Percentiles rank a stretch among this genome's conserved stretches.
Conservation (phyloP, 192 early-diverging fungal genomes). For the Gryganskiella cystojenkinii region DNA sequence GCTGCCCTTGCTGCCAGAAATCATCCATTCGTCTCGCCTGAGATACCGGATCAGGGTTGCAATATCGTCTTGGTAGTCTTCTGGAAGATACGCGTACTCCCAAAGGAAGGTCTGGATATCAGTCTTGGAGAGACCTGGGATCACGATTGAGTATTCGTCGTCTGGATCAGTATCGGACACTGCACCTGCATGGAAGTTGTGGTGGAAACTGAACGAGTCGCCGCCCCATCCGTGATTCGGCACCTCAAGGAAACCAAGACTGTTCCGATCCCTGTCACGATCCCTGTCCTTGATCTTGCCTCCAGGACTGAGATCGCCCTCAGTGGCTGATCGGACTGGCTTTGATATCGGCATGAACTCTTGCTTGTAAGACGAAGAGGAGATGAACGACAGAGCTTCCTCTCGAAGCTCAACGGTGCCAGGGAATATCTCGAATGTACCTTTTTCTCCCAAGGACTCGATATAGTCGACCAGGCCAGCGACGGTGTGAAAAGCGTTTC, state of each 20-base stretch:
- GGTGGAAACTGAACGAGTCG: neutral
- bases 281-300: too few species aligned
- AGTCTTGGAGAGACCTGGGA: conserved; percentile 40
- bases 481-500: conserved; percentile 46
- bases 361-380: conserved; percentile 13
- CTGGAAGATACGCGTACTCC: conserved; percentile 45
- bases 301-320: too few species aligned
- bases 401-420: conserved; percentile 25
- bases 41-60: conserved; percentile 47
- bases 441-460: conserved; percentile 37
- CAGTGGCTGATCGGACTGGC: too few species aligned
- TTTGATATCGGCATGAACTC: too few species aligned
- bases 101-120: conserved; percentile 50
- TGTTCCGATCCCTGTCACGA: neutral
- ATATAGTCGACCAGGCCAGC: conserved; percentile 38
- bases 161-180: conserved; percentile 42
- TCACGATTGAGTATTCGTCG: conserved; percentile 39
- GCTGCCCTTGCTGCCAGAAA: conserved; percentile 38
- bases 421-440: conserved; percentile 36
- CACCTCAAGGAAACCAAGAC: neutral
- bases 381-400: conserved; percentile 32
- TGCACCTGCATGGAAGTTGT: conserved; percentile 1
- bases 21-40: conserved; percentile 43
- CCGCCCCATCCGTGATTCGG: neutral
- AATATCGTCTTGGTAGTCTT: conserved; percentile 47